Evolutionary conservation across 202 grass and related monocot species (phyloP), one percentile per base, ranked within the genome.

Genomic region (Cymbopogon flexuosus): DNA sequence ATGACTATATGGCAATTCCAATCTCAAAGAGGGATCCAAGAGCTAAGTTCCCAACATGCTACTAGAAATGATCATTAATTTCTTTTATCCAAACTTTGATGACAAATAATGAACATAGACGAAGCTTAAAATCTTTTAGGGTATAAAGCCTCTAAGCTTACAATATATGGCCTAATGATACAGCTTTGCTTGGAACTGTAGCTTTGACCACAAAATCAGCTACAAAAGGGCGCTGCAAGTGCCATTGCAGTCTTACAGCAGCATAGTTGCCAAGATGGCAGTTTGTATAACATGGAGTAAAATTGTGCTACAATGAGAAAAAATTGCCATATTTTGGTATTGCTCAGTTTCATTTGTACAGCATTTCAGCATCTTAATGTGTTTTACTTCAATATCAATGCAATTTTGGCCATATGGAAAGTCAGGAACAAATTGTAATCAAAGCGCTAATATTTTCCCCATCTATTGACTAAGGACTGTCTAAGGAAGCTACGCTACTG

Each of bases 1-100:
- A 83, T 47, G 16, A 77, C 10, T 64, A 64, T 27, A 70, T 22
- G 57, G 41, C 1, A 62, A 84, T 70, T 75, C 14, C 24, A 81
- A 71, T 54, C 11, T 81, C 8, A 0, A 60, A 23, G 65, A 68
- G n/a, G 16, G 35, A 88, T 74, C 79, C 8, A 41, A 84, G 18
- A 68, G 36, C 29, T 43, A 62, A 61, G 57, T 62, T 79, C 11
- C 40, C 36, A 68, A 42, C 72, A 15, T 16, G 70, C 46, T 79
- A 84, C 51, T 75, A 21, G 15, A 82, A 84, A 75, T 73, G 22
- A 13, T 16, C 33, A 42, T 69, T 84, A 68, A 39, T 62, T 15
- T 10, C 1, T 70, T 84, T 76, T 21, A 70, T 8, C 4, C 5
- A 57, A 47, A 16, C 30, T 65, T 47, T 47, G 68, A 33, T 63